phyloP scores from a whole-genome alignment of 306 rosid genomes.

The Medicago truncatula region DNA sequence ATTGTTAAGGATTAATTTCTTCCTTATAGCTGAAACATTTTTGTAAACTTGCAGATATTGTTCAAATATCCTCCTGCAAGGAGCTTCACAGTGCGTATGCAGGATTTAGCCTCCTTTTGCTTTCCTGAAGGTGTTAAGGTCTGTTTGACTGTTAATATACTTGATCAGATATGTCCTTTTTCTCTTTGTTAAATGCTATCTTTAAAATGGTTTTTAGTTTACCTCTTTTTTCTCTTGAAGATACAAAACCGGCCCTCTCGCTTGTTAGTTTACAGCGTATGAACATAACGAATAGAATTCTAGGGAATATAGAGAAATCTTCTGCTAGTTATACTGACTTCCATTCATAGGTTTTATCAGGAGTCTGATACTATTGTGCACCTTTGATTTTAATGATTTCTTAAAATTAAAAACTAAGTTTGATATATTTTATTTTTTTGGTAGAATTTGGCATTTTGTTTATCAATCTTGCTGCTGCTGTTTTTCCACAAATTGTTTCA shows the following conservation, averaged over 20 bases:
- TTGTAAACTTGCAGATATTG: conserved; percentile 62
- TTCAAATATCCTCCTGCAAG: conserved; percentile 89
- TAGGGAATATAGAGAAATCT: conserved; percentile 31
- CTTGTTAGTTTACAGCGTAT: neutral
- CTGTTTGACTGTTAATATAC: conserved; percentile 39
- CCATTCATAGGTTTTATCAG: neutral
- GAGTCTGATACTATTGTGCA: neutral
- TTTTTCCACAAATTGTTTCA: conserved; percentile 39
- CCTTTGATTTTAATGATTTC: conserved; percentile 7
- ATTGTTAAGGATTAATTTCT: conserved; percentile 30
- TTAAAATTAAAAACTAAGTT: conserved; percentile 25
- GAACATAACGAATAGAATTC: conserved; percentile 1
- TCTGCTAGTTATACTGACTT: too few relatives aligned
- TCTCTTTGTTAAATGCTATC: conserved; percentile 16
- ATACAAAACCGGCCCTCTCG: conserved; percentile 10
- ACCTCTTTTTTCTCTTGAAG: conserved; percentile 29
- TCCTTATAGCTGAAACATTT: conserved; percentile 36
- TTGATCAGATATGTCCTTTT: conserved; percentile 11
- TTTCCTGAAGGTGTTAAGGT: conserved; percentile 93
- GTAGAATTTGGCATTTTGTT: conserved; percentile 26
- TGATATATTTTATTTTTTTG: conserved; percentile 11
- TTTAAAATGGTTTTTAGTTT: conserved; percentile 29
- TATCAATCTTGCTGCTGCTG: neutral
- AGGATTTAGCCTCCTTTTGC: conserved; percentile 86
- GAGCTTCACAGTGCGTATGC: conserved; percentile 68